Percentiles rank a stretch among this genome's conserved stretches.
Evolutionary conservation across 139 green algal species (phyloP).

Genomic region (Spirogloea muscicola): DNA sequence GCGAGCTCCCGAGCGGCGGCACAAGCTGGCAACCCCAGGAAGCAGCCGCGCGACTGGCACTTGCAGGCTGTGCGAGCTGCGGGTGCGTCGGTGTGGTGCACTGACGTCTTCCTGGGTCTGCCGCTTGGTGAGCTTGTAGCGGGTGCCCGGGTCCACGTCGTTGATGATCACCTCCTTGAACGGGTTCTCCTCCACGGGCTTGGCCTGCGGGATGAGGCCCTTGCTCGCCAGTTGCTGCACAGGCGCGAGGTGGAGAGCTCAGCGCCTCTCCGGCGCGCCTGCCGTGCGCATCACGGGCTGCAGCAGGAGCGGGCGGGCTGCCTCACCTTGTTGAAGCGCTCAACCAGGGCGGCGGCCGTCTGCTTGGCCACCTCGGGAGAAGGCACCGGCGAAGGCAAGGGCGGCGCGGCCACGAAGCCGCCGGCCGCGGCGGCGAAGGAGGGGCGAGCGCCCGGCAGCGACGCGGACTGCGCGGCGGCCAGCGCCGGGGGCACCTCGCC

Average conservation of each 20-base stretch:
- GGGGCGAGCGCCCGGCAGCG: not conserved
- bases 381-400: not conserved
- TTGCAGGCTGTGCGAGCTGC: no score
- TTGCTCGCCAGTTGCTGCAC: conserved; percentile 11
- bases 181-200: conserved; percentile 7
- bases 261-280: no score
- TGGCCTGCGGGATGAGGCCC: not conserved
- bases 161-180: conserved; percentile 44
- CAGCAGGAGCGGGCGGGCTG: no score
- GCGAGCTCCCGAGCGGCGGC: no score
- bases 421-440: not conserved
- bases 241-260: no score
- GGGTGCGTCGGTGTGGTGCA: no score
- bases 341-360: not conserved
- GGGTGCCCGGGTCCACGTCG: conserved; percentile 23
- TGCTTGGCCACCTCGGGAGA: not conserved
- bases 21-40: no score
- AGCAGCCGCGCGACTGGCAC: no score
- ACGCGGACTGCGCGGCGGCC: not conserved
- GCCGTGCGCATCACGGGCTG: no score
- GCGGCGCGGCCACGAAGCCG: not conserved
- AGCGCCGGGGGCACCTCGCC: not conserved
- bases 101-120: conserved; percentile 32
- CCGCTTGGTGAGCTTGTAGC: conserved; percentile 39
- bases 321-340: no score